A percentile compares a stretch with the other conserved stretches of the same genome.
phyloP scores from a whole-genome alignment of 768 basidiomycete genomes.

The Calocybe gangraenosa region DNA sequence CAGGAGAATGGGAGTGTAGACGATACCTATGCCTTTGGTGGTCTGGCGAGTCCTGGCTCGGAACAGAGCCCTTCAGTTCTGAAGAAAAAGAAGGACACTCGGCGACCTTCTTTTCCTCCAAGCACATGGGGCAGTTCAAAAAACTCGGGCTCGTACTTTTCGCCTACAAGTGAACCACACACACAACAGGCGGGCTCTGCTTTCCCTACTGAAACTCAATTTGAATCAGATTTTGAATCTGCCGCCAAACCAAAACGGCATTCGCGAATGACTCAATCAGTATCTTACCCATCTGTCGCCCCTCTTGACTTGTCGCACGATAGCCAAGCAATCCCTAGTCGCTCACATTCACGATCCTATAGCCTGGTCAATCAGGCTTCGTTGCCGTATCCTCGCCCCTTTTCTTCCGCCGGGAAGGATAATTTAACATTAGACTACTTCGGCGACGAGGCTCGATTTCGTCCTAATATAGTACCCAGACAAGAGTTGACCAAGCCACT shows the following conservation, averaged over 20 bases:
- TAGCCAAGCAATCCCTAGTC: constrained; percentile 1
- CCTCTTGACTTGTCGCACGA: constrained; percentile 9
- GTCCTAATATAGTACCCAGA: constrained; percentile 39
- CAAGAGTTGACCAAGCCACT: constrained; percentile 47
- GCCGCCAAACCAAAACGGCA: constrained; percentile 21
- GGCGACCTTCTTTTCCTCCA: constrained; percentile 53
- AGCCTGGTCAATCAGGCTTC: constrained; percentile 2
- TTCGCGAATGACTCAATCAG: constrained; percentile 23
- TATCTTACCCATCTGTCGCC: constrained; percentile 21
- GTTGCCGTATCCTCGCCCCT: not conserved
- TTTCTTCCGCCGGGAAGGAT: not conserved
- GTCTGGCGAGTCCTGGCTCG: constrained; percentile 38
- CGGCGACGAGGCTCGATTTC: constrained; percentile 8
- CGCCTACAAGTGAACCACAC: not conserved
- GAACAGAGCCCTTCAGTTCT: constrained; percentile 32
- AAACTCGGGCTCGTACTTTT: constrained; percentile 55
- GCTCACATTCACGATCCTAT: constrained; percentile 6
- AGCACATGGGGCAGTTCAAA: constrained; percentile 52
- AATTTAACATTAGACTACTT: not conserved
- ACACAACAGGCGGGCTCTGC: constrained; percentile 10
- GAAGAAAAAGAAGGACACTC: constrained; percentile 42
- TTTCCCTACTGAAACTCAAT: constrained; percentile 36
- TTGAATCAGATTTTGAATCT: constrained; percentile 39
- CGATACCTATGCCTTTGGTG: constrained; percentile 54
- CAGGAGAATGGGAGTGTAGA: constrained; percentile 36